Evolutionary conservation across 1,284 basidiomycete genomes (phyloP).

Genomic region (Pseudozyma tsukubaensis): DNA sequence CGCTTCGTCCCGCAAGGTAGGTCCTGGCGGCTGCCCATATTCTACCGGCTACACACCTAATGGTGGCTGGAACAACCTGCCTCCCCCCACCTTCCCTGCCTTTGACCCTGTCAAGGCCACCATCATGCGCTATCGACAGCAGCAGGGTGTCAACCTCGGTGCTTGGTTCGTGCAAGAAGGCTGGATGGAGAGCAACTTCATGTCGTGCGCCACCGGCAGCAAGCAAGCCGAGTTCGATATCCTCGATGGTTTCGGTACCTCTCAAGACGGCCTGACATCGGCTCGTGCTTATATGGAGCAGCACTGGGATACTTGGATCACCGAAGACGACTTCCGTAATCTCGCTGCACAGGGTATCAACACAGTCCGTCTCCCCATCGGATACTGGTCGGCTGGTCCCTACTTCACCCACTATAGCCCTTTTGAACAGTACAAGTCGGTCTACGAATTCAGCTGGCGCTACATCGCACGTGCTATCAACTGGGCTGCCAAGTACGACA

Average conservation of each 20-base stretch:
- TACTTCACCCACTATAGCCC: slow-evolving; percentile 72
- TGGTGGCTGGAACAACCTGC: slow-evolving; percentile 52
- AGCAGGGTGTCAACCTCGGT: slow-evolving; percentile 61
- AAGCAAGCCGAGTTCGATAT: slow-evolving; percentile 72
- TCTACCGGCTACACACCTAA: slow-evolving; percentile 59
- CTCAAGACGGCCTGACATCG: slow-evolving; percentile 69
- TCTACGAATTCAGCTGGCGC: slow-evolving; percentile 77
- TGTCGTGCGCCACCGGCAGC: slow-evolving; percentile 75
- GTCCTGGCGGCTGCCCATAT: slow-evolving; percentile 58
- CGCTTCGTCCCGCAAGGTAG: slow-evolving; percentile 48
- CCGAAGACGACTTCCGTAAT: slow-evolving; percentile 70
- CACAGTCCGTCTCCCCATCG: slow-evolving; percentile 68
- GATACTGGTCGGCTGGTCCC: slow-evolving; percentile 69
- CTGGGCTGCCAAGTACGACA: slow-evolving; percentile 75
- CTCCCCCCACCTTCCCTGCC: slow-evolving; percentile 52
- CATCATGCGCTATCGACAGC: slow-evolving; percentile 64
- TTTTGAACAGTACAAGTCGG: slow-evolving; percentile 74
- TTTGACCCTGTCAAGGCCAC: slow-evolving; percentile 64
- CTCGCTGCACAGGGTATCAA: slow-evolving; percentile 68
- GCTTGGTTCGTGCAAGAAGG: slow-evolving; percentile 77
- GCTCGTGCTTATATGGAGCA: slow-evolving; percentile 74
- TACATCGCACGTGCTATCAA: slow-evolving; percentile 76
- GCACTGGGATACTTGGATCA: slow-evolving; percentile 84
- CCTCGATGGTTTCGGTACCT: slow-evolving; percentile 73
- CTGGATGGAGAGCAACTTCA: slow-evolving; percentile 81